Evolutionary conservation across 352 stramenopile species (phyloP), one percentile per base, ranked within the genome.

Genomic region (Phytophthora pseudosyringae): DNA sequence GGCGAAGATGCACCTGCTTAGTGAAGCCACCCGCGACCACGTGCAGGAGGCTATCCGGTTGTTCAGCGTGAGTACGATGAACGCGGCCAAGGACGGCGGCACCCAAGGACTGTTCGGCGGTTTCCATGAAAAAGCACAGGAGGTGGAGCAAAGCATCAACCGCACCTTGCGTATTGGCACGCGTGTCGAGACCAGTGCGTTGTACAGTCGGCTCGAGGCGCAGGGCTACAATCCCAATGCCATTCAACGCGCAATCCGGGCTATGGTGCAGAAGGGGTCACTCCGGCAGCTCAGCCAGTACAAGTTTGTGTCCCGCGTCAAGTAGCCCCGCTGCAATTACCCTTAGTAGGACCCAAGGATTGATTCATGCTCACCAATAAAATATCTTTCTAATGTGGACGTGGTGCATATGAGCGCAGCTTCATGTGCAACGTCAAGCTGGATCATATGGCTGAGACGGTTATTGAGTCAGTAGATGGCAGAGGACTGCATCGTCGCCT

Each of bases 11-110:
- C 88, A 97, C 25, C 75, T 99, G 10, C 79, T 89, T 18, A 92
- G 83, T 38, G 87, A 96, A 59, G 90, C 90, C 3, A 81, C 72
- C 28, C 73, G 74, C 28, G 83, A 89, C n/a, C 85, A 99, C 73
- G 97, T 99, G 40, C 90, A 93, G 11, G 98, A 99, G 69, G 97
- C 98, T 0, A 88, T 99, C 36, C 94, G 97, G 1, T 77, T 99
- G 12, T 99, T 99, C 73, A 98, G 95, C 63, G 97, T 99, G 25
- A 99, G 95, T 62, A 99, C 97, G 5, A 98, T 99, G 92, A 96
- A 98, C 39, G 97, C 98, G 0, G 98, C 97, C 39, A 92, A 97
- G 31, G 88, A 92, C 38, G 96, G 97, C 63, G 86, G 85, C 28
- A 95, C 85, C 3, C 85, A 95, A 32, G 87, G 86, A 15, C 58